Evolutionary conservation across 1,139 yeast genomes (phyloP).

Genomic region (Candida tunisiensis): DNA sequence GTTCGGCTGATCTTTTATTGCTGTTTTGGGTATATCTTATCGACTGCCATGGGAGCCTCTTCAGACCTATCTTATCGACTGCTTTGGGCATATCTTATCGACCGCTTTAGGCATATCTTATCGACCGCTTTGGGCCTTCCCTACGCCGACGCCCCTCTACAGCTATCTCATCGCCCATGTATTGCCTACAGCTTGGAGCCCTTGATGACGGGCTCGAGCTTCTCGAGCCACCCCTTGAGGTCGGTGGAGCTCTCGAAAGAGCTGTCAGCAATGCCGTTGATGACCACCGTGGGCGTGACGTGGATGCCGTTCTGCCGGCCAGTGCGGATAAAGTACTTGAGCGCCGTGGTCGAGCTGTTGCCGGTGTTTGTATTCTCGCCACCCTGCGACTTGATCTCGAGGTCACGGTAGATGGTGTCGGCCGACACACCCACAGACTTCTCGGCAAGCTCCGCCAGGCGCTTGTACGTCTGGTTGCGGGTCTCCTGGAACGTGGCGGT

Average conservation of each 20-base stretch:
- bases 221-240: conserved; percentile 14
- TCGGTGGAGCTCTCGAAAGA: conserved; percentile 26
- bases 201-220: conserved; percentile 6
- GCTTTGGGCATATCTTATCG: too few relatives aligned
- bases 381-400: conserved; percentile 13
- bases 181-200: neutral
- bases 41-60: too few relatives aligned
- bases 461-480: conserved; percentile 39
- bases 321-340: conserved; percentile 58
- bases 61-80: too few relatives aligned
- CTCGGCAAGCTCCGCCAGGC: conserved; percentile 36
- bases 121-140: too few relatives aligned
- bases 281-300: conserved; percentile 65
- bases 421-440: conserved; percentile 18
- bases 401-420: conserved; percentile 11
- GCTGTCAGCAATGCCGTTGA: conserved; percentile 42
- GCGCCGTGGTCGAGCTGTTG: conserved; percentile 38
- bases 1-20: too few relatives aligned
- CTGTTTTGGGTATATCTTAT: too few relatives aligned
- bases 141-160: too few relatives aligned
- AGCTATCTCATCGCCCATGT: too few relatives aligned
- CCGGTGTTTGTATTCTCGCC: conserved; percentile 31
- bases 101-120: too few relatives aligned
- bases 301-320: conserved; percentile 70
- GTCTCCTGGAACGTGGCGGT: conserved; percentile 35